Conservation (phyloP, 345 rosid species). For the Sisymbrium altissimum region DNA sequence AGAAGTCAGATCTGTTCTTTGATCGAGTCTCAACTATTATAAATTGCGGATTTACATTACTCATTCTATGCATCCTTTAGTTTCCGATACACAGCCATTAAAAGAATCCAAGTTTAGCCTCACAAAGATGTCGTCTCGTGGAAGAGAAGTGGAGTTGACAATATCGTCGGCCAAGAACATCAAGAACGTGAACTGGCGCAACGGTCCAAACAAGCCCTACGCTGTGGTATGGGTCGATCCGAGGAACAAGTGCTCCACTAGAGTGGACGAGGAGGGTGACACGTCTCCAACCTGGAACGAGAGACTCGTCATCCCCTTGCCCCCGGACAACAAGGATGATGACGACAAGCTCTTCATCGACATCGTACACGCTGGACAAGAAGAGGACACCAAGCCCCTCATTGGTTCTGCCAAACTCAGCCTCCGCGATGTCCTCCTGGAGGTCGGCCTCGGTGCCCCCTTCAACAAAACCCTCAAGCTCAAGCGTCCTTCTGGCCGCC, state of each 20-base stretch:
- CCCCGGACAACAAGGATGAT: slow-evolving; percentile 23
- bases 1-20: too few species aligned
- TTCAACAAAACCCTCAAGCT: slow-evolving; percentile 40
- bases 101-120: not conserved
- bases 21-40: too few species aligned
- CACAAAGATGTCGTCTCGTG: slow-evolving; percentile 8
- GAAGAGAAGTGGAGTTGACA: slow-evolving; percentile 49
- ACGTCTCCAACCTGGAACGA: slow-evolving; percentile 59
- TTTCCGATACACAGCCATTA: too few species aligned
- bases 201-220: slow-evolving; percentile 59
- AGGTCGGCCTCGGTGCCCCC: slow-evolving; percentile 47
- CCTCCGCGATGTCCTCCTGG: slow-evolving; percentile 56
- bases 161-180: slow-evolving; percentile 61
- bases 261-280: slow-evolving; percentile 61
- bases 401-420: slow-evolving; percentile 66
- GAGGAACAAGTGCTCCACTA: slow-evolving; percentile 44
- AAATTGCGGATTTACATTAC: too few species aligned
- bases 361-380: slow-evolving; percentile 64
- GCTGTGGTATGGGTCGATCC: slow-evolving; percentile 75
- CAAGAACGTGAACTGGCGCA: slow-evolving; percentile 90
- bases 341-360: slow-evolving; percentile 48
- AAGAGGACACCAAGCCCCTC: slow-evolving; percentile 65
- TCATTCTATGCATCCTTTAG: too few species aligned
- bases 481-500: slow-evolving; percentile 85
- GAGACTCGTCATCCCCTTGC: slow-evolving; percentile 43